Percentiles rank a stretch among this genome's conserved stretches.
phyloP scores from a whole-genome alignment of 2,329 filamentous ascomycete genomes.

The Aspergillus calidoustus region DNA sequence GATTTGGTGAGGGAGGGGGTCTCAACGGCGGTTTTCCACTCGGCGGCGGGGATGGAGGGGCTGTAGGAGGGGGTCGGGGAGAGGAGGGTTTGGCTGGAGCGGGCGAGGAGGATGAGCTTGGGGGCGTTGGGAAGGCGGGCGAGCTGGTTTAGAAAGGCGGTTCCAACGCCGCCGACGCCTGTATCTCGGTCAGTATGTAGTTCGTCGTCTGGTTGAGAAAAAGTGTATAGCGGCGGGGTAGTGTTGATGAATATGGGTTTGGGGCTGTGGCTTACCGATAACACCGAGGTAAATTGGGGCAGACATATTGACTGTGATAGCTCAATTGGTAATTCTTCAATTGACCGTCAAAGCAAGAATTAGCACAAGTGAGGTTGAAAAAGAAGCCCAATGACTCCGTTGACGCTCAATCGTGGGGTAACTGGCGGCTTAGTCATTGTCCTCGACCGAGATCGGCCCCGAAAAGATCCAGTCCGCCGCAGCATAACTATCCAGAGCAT shows the following conservation, averaged over 20 bases:
- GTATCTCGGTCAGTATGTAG: slow-evolving; percentile 14
- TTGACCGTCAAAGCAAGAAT: background rate
- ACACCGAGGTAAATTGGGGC: slow-evolving; percentile 49
- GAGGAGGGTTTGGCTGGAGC: slow-evolving; percentile 81
- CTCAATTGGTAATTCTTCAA: slow-evolving; percentile 2
- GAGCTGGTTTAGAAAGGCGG: slow-evolving; percentile 85
- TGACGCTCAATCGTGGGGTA: slow-evolving; percentile 11
- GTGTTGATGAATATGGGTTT: slow-evolving; percentile 4
- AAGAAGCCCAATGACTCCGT: slow-evolving; percentile 14
- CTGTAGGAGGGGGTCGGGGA: slow-evolving; percentile 69
- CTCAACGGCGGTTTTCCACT: slow-evolving; percentile 63
- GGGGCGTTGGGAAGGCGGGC: slow-evolving; percentile 70
- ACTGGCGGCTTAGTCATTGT: slow-evolving; percentile 19
- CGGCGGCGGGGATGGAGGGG: slow-evolving; percentile 63
- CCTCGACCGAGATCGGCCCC: slow-evolving; percentile 7
- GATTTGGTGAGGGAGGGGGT: slow-evolving; percentile 60
- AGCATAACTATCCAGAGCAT: background rate
- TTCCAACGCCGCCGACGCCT: slow-evolving; percentile 93
- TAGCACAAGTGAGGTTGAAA: slow-evolving; percentile 3
- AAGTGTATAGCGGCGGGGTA: slow-evolving; percentile 1
- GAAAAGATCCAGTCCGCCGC: background rate
- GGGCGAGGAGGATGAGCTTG: slow-evolving; percentile 81
- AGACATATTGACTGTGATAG: slow-evolving; percentile 32
- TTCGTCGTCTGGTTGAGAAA: background rate
- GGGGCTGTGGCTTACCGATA: slow-evolving; percentile 36